These are phyloP conservation scores for Pseudoneurospora amorphoporcata DNA, from an alignment of 495 filamentous ascomycete genomes.

Conservation along the genomic window DNA sequence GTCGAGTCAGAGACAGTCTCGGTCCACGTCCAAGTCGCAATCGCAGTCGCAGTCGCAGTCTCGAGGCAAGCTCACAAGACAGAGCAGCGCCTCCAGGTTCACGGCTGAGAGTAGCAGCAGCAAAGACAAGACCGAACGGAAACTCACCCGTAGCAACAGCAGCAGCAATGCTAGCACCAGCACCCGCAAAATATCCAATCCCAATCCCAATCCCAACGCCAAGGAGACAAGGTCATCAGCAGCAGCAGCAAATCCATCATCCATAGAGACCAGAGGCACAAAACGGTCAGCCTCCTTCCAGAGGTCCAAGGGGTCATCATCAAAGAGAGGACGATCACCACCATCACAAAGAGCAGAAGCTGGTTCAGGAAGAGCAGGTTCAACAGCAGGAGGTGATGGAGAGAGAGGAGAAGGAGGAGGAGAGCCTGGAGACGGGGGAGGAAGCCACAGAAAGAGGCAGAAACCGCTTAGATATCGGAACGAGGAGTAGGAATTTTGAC, in stretches of 20 bases:
- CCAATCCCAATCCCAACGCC: neutral
- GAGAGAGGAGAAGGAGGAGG: slow-evolving; percentile 2
- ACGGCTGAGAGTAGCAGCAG: neutral
- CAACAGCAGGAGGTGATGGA: neutral
- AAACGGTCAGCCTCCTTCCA: neutral
- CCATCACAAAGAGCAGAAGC: neutral
- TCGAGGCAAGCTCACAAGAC: neutral
- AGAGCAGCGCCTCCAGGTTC: neutral
- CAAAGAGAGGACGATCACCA: no score
- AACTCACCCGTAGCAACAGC: neutral
- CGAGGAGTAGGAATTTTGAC: slow-evolving; percentile 11
- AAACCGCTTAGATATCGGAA: slow-evolving; percentile 18
- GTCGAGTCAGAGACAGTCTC: neutral
- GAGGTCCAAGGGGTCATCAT: neutral
- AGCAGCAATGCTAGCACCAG: neutral
- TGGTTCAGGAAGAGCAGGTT: neutral
- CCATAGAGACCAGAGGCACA: neutral
- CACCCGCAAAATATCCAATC: neutral
- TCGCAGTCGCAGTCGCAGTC: neutral
- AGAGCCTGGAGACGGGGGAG: slow-evolving; percentile 10
- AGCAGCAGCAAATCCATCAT: neutral
- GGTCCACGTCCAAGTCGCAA: neutral
- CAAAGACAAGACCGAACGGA: neutral
- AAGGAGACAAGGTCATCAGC: neutral
- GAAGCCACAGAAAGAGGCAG: slow-evolving; percentile 11